These are phyloP conservation scores for Puccinia horiana DNA, from an alignment of 1,284 basidiomycete species.

Conservation along the genomic window DNA sequence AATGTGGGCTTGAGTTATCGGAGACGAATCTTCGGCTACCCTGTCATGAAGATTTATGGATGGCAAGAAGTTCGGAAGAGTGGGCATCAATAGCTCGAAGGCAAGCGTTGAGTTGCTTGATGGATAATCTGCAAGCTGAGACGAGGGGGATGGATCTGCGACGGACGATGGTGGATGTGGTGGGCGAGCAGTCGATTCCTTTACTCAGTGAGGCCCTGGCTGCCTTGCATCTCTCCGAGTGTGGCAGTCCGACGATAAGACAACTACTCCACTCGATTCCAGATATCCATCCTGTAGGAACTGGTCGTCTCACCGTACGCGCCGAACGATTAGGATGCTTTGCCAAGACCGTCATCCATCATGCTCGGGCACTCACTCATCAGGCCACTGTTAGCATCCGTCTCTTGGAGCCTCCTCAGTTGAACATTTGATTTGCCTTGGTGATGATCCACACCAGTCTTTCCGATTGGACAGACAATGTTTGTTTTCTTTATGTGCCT, in stretches of 20 bases:
- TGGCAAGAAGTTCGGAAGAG: slow-evolving; percentile 8
- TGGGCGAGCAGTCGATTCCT: slow-evolving; percentile 28
- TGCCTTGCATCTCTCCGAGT: slow-evolving; percentile 7
- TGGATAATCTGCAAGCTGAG: neutral
- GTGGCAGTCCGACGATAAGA: too few relatives aligned
- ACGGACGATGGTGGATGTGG: neutral
- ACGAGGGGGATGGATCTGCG: neutral
- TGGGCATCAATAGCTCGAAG: slow-evolving; percentile 15
- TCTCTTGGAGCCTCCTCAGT: neutral
- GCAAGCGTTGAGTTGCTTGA: neutral
- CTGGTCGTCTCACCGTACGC: neutral
- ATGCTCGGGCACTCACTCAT: neutral
- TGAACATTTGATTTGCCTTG: neutral
- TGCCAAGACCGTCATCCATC: slow-evolving; percentile 25
- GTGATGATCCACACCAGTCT: too few relatives aligned
- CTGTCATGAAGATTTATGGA: slow-evolving; percentile 46
- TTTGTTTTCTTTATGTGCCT: too few relatives aligned
- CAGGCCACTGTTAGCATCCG: slow-evolving; percentile 20
- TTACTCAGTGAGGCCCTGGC: slow-evolving; percentile 34
- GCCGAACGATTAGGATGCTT: slow-evolving; percentile 22
- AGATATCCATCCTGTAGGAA: neutral
- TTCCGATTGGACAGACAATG: too few relatives aligned
- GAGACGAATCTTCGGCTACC: slow-evolving; percentile 33
- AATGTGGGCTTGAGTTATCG: neutral
- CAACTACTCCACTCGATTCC: neutral